Evolutionary conservation across 192 early-diverging fungal species (phyloP).

Genomic region (Mortierella hygrophila): DNA sequence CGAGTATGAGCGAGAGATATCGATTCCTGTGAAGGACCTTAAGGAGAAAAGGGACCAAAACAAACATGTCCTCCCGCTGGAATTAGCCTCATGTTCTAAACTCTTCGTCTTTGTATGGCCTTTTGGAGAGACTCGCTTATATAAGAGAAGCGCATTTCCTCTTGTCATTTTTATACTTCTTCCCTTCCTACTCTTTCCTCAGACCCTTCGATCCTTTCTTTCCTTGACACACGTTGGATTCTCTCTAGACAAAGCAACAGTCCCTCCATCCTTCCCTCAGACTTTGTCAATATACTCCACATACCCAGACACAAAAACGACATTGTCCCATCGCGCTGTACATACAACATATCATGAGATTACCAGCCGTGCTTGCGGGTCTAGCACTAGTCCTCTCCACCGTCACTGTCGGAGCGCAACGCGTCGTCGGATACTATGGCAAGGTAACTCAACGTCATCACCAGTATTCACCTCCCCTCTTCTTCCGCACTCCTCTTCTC

Average conservation of each 20-base stretch:
- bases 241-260: background rate
- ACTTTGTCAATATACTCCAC: background rate
- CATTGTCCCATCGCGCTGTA: background rate
- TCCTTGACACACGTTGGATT: background rate
- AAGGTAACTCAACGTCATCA: slow-evolving; percentile 30
- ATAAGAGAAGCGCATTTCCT: background rate
- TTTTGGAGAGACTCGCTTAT: background rate
- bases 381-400: slow-evolving; percentile 32
- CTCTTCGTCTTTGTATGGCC: background rate
- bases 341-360: slow-evolving; percentile 23
- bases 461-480: too few relatives aligned
- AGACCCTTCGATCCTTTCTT: background rate
- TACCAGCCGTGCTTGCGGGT: slow-evolving; percentile 20
- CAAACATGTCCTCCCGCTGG: background rate
- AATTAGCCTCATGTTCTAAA: background rate
- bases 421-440: slow-evolving; percentile 51
- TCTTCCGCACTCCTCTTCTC: too few relatives aligned
- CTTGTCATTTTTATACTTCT: background rate
- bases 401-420: slow-evolving; percentile 26
- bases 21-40: background rate
- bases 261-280: background rate
- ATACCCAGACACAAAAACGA: background rate
- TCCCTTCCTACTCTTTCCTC: background rate
- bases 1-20: background rate
- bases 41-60: background rate